phyloP scores from a whole-genome alignment of 2,329 filamentous ascomycete species.

The Penicillium brasilianum region DNA sequence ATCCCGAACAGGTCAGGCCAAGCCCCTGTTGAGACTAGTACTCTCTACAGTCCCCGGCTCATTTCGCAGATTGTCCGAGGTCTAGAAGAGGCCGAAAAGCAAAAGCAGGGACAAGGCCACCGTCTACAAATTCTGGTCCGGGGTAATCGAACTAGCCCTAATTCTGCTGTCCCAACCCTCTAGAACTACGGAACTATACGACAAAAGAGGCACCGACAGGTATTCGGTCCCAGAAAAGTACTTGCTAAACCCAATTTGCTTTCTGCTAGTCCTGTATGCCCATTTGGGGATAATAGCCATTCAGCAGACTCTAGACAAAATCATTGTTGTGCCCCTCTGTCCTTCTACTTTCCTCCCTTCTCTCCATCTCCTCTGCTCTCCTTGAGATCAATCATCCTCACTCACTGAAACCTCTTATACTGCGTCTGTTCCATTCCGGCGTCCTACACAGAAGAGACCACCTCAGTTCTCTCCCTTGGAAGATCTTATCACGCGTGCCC shows the following conservation, averaged over 20 bases:
- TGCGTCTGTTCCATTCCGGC: not conserved
- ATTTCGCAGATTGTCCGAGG: not conserved
- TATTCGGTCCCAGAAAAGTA: not conserved
- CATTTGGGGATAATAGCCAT: not conserved
- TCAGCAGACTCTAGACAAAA: not conserved
- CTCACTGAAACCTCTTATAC: not conserved
- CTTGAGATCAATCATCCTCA: not conserved
- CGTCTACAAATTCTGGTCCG: not conserved
- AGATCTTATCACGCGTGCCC: slow-evolving; percentile 17
- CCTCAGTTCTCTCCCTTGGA: slow-evolving; percentile 6
- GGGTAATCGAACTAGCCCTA: not conserved
- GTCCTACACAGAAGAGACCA: slow-evolving; percentile 10
- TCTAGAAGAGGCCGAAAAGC: not conserved
- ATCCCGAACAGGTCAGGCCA: not conserved
- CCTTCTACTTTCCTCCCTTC: not conserved
- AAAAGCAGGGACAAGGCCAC: not conserved
- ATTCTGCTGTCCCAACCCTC: not conserved
- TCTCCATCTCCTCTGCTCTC: slow-evolving; percentile 9
- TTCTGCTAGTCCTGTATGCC: not conserved
- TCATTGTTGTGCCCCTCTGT: not conserved
- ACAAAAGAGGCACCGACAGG: not conserved
- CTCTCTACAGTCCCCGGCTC: not conserved
- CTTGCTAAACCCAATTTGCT: not conserved
- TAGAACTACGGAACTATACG: not conserved
- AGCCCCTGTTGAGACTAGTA: not conserved